Percentiles rank a stretch among this genome's conserved stretches.
Conservation (phyloP, 306 rosid genomes). For the Prunus fruticosa region DNA sequence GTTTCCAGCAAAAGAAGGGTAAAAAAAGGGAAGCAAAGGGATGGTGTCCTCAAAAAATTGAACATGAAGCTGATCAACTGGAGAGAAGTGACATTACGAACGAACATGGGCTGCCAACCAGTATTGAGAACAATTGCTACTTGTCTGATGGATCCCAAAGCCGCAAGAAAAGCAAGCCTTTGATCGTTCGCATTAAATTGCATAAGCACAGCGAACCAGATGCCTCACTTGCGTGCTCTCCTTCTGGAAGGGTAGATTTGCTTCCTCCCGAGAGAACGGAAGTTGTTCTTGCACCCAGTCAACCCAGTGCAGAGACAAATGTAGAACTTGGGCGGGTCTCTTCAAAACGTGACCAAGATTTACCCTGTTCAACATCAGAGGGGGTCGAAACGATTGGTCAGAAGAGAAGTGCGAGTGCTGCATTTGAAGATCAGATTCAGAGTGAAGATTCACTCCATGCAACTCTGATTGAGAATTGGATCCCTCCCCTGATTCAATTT, state of each 20-base stretch:
- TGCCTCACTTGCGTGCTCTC: neutral
- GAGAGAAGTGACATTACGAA: constrained; percentile 72
- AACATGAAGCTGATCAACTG: constrained; percentile 34
- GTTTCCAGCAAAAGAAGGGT: neutral
- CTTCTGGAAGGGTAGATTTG: constrained; percentile 9
- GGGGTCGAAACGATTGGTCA: neutral
- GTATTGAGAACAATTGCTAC: constrained; percentile 37
- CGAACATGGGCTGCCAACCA: constrained; percentile 58
- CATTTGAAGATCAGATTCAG: neutral
- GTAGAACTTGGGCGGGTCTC: neutral
- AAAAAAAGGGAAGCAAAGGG: constrained; percentile 1
- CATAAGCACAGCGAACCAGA: constrained; percentile 33
- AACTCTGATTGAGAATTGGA: constrained; percentile 39
- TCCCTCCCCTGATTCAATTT: constrained; percentile 13
- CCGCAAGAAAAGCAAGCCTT: constrained; percentile 48
- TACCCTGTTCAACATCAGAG: neutral
- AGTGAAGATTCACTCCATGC: constrained; percentile 4
- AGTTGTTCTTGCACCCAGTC: neutral
- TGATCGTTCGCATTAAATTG: constrained; percentile 32
- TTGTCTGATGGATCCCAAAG: constrained; percentile 57
- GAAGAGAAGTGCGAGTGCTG: neutral
- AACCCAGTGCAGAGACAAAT: neutral
- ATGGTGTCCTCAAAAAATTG: constrained; percentile 15
- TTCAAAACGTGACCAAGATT: neutral
- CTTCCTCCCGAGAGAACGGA: neutral